Base-by-base conservation (phyloP, 2,329 filamentous ascomycete genomes). In the Aureobasidium sp. region DNA sequence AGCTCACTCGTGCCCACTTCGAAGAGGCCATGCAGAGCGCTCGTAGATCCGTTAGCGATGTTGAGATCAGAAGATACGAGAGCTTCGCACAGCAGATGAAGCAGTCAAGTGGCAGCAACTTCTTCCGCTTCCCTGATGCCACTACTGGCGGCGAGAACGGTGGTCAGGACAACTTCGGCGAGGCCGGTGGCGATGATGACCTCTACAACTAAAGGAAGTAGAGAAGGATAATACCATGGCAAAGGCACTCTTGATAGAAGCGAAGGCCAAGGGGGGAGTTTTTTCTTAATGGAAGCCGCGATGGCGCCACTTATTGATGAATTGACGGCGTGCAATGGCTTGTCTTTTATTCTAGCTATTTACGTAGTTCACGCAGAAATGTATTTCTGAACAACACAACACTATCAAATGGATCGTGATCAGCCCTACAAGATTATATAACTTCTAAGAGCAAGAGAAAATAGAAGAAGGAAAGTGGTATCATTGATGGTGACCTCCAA, bases 41-140 rank as follows among this genome's bases (percentile, higher is more conserved):
- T 66, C 89, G 94, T 76, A 87, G 90, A 74, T 97, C 94, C 32
- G 94, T 99, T 69, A 92, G 86, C 62, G 94, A 99, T 69, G 93
- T 97, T 26, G 94, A 99, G 83, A 96, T 99, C 71, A 89, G 94
- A 73, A 88, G 93, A 65, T 99, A 99, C 79, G 94, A 99, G 83
- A 93, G 94, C 5, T 99, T 99, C 72, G 90, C 93, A 44, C 93
- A 97, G 80, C 93, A 93, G 76, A 95, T 99, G 91, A 99, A 99
- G 89, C 96, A 96, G 75, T 87, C 90, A 64, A 92, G 92, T 42
- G 93, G 92, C 72, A 91, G 90, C 63, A 72, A 71, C 70, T 97
- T 94, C 84, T 99, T 99, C 89, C 92, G 95, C 78, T 99, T 99
- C 87, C 93, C 76, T 69, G 66, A 79, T 76, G 67, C 77, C 74